These are phyloP conservation scores for Ajuga reptans DNA, from an alignment of 305 asterid species.

Conservation along the genomic window DNA sequence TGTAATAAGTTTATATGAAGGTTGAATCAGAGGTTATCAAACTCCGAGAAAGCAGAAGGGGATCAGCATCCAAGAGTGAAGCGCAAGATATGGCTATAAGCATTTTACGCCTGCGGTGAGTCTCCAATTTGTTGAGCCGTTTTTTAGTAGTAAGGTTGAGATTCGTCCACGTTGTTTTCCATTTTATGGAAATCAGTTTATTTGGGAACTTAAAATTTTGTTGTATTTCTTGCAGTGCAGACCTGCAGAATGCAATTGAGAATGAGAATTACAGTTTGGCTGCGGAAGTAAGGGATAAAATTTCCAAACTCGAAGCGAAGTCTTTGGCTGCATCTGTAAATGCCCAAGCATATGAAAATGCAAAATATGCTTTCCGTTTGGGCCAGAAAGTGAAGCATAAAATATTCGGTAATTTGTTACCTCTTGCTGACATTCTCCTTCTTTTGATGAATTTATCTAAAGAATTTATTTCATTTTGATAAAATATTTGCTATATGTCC, in stretches of 20 bases:
- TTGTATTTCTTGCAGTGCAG: constrained; percentile 59
- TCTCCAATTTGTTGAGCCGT: constrained; percentile 3
- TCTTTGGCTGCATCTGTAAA: constrained; percentile 70
- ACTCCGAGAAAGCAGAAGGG: constrained; percentile 64
- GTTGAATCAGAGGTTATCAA: constrained; percentile 78
- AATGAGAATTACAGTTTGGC: constrained; percentile 76
- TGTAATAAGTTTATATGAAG: constrained; percentile 32
- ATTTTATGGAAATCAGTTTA: background rate
- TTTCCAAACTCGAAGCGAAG: constrained; percentile 79
- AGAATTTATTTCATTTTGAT: too few relatives aligned
- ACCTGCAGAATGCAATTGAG: constrained; percentile 73
- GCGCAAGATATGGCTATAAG: constrained; percentile 95
- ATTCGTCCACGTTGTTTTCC: background rate
- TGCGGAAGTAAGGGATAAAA: constrained; percentile 76
- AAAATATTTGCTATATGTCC: too few relatives aligned
- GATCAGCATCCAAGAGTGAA: constrained; percentile 74
- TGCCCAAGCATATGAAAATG: constrained; percentile 74
- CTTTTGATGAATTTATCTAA: background rate
- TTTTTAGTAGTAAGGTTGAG: background rate
- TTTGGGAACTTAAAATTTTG: constrained; percentile 7
- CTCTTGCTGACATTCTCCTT: background rate
- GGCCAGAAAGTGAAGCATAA: constrained; percentile 93
- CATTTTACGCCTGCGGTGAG: constrained; percentile 73
- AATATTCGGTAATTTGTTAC: constrained; percentile 51
- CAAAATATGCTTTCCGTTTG: constrained; percentile 67